Evolutionary conservation across 768 basidiomycete genomes (phyloP), one percentile per base, ranked within the genome.

Genomic region (Lactarius deliciosus): DNA sequence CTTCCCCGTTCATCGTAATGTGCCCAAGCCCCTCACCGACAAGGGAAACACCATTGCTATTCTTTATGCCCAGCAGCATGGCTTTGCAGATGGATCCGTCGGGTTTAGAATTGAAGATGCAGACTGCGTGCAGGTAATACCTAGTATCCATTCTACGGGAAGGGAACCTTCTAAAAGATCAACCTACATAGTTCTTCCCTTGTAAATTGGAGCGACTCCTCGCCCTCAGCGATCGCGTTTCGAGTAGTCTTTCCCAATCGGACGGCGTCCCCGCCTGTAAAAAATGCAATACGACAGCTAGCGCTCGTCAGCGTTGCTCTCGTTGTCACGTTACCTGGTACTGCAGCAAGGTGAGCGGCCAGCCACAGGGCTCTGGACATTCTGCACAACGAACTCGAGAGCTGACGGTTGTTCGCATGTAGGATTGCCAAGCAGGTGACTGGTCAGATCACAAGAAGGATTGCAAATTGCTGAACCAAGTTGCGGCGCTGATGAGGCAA

Each of bases 401-500:
- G 45, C 45, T 45, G n/a, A 45, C 9, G 5, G 10, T 11, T 11
- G 10, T n/a, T 50, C 47, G n/a, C 47, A 50, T 13, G 47, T n/a
- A 50, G 47, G 47, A 50, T 50, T 50, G 47, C 11, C 47, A 50
- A 50, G 47, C 11, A 13, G 47, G 47, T 13, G 47, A 50, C 22
- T 50, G 47, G 47, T 50, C 47, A 5, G 47, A 50, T 22, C 47
- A 50, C 47, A 50, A 50, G n/a, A 50, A 50, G 47, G 47, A 50
- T 13, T 50, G 47, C 47, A 50, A 50, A 22, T 50, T 50, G 47
- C 11, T 50, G n/a, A 50, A 22, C 11, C n/a, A 50, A 50, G 47
- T 50, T n/a, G 47, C 47, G n/a, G n/a, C n/a, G 47, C 22, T 50
- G 47, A 13, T 50, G 47, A 50, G 10, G 22, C 47, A 13, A 11